Evolutionary conservation across 108 stramenopile genomes (phyloP).

Genomic region (Schizochytrium sp.): DNA sequence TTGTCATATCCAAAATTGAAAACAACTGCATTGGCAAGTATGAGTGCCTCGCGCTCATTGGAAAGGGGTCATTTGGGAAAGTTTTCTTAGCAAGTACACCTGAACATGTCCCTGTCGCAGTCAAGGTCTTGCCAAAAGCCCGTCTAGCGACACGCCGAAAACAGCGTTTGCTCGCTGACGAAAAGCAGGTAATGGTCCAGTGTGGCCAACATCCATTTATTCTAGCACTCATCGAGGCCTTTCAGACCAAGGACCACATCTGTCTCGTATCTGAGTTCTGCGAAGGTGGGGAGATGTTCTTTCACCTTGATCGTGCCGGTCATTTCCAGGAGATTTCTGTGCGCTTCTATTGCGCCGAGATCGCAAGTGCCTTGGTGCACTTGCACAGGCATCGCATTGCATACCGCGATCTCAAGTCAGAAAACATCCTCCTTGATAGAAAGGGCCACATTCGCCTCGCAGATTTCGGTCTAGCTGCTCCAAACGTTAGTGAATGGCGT

Average conservation of each 20-base stretch:
- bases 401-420: slow-evolving; percentile 79
- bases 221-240: slow-evolving; percentile 73
- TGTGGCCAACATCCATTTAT: slow-evolving; percentile 75
- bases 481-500: slow-evolving; percentile 59
- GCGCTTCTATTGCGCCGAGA: slow-evolving; percentile 72
- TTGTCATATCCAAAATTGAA: neutral
- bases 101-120: slow-evolving; percentile 65
- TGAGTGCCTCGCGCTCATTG: slow-evolving; percentile 69
- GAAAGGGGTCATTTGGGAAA: slow-evolving; percentile 74
- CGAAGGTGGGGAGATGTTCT: slow-evolving; percentile 76
- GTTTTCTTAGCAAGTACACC: slow-evolving; percentile 69
- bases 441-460: slow-evolving; percentile 67
- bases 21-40: slow-evolving; percentile 61
- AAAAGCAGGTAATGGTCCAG: slow-evolving; percentile 74
- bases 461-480: slow-evolving; percentile 73
- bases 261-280: slow-evolving; percentile 77
- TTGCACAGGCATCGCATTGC: slow-evolving; percentile 71
- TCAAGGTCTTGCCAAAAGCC: slow-evolving; percentile 74
- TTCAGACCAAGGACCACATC: slow-evolving; percentile 70
- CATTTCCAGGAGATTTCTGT: slow-evolving; percentile 61
- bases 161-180: slow-evolving; percentile 72
- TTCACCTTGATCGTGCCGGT: slow-evolving; percentile 64
- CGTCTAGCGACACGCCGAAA: slow-evolving; percentile 65
- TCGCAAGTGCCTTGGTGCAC: slow-evolving; percentile 70
- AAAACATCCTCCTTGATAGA: slow-evolving; percentile 76